Percentiles rank a stretch among this genome's conserved stretches.
These are phyloP conservation scores for Colletotrichum aenigma DNA, from an alignment of 2,329 filamentous ascomycete species.

Conservation along the genomic window DNA sequence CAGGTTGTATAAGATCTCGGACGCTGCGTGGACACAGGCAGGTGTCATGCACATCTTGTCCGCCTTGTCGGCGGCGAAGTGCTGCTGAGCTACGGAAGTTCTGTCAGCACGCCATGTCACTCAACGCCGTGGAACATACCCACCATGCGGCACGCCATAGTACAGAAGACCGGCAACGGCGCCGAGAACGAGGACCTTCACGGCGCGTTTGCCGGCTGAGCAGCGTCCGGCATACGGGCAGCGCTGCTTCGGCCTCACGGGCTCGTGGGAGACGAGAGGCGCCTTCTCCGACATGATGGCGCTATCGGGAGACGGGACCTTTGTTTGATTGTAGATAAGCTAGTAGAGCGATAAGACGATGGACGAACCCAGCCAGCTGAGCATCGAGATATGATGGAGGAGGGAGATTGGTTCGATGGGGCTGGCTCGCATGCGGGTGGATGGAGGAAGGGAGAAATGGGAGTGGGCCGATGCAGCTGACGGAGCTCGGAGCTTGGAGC, in stretches of 20 bases:
- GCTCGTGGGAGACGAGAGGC: not conserved
- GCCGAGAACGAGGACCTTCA: conserved; percentile 1
- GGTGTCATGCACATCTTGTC: conserved; percentile 27
- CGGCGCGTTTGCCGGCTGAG: not conserved
- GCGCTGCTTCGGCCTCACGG: not conserved
- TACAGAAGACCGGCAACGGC: conserved; percentile 6
- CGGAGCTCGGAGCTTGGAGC: conserved; percentile 5
- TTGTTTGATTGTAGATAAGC: not conserved
- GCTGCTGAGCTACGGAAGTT: not conserved
- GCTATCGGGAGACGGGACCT: not conserved
- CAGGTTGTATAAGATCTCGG: conserved; percentile 30
- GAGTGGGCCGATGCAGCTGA: not conserved
- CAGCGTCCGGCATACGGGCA: conserved; percentile 11
- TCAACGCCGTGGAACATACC: not conserved
- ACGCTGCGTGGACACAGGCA: conserved; percentile 34
- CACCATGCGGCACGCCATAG: not conserved
- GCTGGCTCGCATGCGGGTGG: not conserved
- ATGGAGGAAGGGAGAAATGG: not conserved
- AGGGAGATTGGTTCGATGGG: not conserved
- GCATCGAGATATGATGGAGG: conserved; percentile 3
- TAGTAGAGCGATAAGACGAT: not conserved
- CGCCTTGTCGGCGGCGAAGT: not conserved
- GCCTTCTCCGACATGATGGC: conserved; percentile 11
- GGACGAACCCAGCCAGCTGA: conserved; percentile 12
- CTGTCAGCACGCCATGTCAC: not conserved